Base-by-base conservation (phyloP, 1,284 basidiomycete genomes). In the Golubevia pallescens region DNA sequence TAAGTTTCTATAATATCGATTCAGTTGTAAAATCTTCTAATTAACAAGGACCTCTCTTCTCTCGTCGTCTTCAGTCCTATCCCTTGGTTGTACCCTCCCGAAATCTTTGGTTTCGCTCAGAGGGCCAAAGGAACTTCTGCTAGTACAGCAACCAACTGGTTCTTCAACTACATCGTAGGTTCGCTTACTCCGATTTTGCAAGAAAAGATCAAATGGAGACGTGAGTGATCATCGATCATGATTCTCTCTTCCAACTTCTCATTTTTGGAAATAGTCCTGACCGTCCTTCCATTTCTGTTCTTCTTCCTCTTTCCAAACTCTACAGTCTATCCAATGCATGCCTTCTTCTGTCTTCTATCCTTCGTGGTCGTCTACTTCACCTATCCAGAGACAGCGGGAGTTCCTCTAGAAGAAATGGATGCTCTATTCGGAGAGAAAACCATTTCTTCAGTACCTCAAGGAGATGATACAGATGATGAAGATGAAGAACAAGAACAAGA, bases 71-170 rank as follows among this genome's bases (percentile, higher is more conserved):
- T 65, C 53, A 59, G 92, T 56, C 92, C 92, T 42, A 88, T 93
- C 63, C 91, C 91, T 10, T 59, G 20, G 51, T 32, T 69, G 10
- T 67, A 64, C 60, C 70, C 67, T 51, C 69, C 71, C 13, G 86
- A 97, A 91, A 97, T 99, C 91, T 19, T 90, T 95, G 19, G 19
- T 60, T 20, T 21, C 19, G 54, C 3, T 59, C 79, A 90, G 95
- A 62, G 95, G 54, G 79, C 94, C 14, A 98, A 97, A 87, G 96
- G 95, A 32, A 95, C 97, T 14, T 95, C 93, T 5, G 80, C 97
- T 20, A 96, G 94, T 0, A 97, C 95, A 1, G 93, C 93, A 8
- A 91, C 77, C 8, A 86, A 86, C 90, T 62, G 88, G 86, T 90
- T 91, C 13, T 94, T 94, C 87, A 94, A 94, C 86, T 94, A 91